Percentiles rank a stretch among this genome's conserved stretches.
Conservation (phyloP, 257 asterid species). For the Lithospermum erythrorhizon region DNA sequence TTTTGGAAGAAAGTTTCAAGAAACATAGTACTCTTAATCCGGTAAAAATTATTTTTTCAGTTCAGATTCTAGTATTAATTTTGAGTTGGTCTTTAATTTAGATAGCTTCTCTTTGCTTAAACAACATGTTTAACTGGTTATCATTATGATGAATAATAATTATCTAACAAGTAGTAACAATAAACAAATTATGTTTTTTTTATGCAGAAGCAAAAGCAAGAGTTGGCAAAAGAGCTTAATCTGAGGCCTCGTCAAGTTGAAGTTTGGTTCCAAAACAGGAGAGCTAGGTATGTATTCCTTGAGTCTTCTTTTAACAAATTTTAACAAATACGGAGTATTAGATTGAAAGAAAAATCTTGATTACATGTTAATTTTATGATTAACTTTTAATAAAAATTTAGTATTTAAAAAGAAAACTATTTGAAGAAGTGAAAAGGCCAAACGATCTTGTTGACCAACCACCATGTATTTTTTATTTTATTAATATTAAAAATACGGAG, state of each 20-base stretch:
- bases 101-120: too few relatives aligned
- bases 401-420: too few relatives aligned
- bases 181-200: not conserved
- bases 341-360: not conserved
- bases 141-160: not conserved
- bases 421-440: too few relatives aligned
- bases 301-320: not conserved
- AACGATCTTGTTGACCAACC: not conserved
- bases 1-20: conserved; percentile 50
- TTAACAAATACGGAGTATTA: too few relatives aligned
- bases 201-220: conserved; percentile 64
- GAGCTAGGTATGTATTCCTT: conserved; percentile 48
- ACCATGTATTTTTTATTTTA: not conserved
- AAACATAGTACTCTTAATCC: conserved; percentile 55
- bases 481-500: too few relatives aligned
- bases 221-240: conserved; percentile 47
- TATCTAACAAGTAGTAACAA: not conserved
- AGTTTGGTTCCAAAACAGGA: conserved; percentile 80
- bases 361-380: not conserved
- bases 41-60: conserved; percentile 19
- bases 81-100: not conserved
- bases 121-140: too few relatives aligned
- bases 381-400: too few relatives aligned
- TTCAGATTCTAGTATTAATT: too few relatives aligned
- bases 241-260: conserved; percentile 78